Evolutionary conservation across 495 filamentous ascomycete species (phyloP).

Genomic region (Neurospora sp.): DNA sequence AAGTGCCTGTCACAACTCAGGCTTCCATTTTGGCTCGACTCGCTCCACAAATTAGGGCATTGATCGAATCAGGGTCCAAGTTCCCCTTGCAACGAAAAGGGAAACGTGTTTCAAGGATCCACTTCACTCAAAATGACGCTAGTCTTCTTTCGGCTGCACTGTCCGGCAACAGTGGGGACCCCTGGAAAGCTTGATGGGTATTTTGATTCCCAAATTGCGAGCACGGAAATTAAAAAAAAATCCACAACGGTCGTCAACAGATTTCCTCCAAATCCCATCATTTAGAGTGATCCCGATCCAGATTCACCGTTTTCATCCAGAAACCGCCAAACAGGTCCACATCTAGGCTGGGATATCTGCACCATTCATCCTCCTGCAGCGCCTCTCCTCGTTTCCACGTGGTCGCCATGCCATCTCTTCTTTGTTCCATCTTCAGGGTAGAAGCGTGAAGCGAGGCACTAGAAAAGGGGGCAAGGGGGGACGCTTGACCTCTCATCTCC

Average conservation of each 20-base stretch:
- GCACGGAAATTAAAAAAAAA: background rate
- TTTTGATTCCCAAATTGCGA: background rate
- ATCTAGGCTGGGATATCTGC: background rate
- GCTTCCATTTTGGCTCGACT: background rate
- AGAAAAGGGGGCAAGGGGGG: background rate
- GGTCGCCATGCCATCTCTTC: background rate
- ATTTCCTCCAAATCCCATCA: background rate
- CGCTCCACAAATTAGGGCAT: background rate
- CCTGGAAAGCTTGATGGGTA: background rate
- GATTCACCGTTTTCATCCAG: background rate
- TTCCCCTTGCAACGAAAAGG: background rate
- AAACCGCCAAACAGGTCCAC: background rate
- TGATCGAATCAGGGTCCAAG: background rate
- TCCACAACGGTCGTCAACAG: background rate
- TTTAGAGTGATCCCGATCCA: background rate
- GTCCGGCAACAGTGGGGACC: background rate
- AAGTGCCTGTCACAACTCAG: background rate
- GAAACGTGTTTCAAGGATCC: background rate
- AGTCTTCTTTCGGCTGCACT: background rate
- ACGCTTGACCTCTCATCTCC: background rate
- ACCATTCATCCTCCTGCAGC: too few relatives aligned
- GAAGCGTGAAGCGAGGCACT: background rate
- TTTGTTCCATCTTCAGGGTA: background rate
- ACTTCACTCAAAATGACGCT: background rate
- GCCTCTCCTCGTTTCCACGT: background rate